Evolutionary conservation across 371 early-diverging fungal genomes (phyloP).

Genomic region (Apophysomyces ossiformis): DNA sequence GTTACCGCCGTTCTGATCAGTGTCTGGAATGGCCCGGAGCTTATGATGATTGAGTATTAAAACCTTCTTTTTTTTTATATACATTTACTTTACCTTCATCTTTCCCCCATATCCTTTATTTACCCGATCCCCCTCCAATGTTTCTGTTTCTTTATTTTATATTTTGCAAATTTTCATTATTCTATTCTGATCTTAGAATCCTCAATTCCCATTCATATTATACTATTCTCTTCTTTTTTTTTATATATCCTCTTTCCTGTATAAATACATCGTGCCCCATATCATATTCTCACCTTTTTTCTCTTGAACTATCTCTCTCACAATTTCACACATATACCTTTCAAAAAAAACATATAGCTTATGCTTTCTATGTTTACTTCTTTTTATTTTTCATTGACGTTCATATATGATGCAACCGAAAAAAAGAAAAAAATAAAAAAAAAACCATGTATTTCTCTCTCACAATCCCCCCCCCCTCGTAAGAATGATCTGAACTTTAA

Average conservation of each 20-base stretch:
- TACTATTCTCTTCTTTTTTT: background rate
- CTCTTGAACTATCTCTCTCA: slow-evolving; percentile 1
- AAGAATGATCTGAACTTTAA: no score
- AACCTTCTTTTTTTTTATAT: background rate
- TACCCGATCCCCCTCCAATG: background rate
- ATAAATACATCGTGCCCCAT: background rate
- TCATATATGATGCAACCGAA: no score
- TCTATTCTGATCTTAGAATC: background rate
- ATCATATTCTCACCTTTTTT: background rate
- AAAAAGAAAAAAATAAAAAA: no score
- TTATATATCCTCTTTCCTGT: background rate
- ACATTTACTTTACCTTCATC: background rate
- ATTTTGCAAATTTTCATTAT: background rate
- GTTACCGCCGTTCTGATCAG: slow-evolving; percentile 62
- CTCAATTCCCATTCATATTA: background rate
- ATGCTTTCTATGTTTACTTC: background rate
- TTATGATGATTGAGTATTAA: slow-evolving; percentile 40
- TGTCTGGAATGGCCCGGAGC: slow-evolving; percentile 63
- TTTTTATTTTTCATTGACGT: background rate
- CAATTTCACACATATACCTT: background rate
- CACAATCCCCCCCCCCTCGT: no score
- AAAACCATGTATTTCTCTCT: no score
- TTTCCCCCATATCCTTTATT: background rate
- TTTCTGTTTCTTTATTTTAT: background rate
- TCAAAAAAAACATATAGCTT: background rate